These are phyloP conservation scores for Sporobolomyces phaffii DNA, from an alignment of 768 basidiomycete genomes.

Conservation along the genomic window DNA sequence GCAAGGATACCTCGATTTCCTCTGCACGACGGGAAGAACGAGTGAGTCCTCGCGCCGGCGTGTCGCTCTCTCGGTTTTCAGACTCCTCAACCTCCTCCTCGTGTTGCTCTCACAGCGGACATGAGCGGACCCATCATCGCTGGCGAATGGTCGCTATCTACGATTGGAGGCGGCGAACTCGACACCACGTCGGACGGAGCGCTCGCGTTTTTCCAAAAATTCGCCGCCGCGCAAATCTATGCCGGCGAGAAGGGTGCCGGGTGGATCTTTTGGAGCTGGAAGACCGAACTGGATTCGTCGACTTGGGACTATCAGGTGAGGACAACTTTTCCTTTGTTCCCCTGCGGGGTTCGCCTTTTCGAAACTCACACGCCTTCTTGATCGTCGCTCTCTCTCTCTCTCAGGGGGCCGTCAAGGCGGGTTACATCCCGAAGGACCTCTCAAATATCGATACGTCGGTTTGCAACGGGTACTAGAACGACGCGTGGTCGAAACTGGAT, in stretches of 20 bases:
- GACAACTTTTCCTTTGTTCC: no score
- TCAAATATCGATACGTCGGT: background rate
- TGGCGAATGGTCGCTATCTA: slow-evolving; percentile 6
- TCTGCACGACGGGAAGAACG: slow-evolving; percentile 5
- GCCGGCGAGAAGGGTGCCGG: slow-evolving; percentile 16
- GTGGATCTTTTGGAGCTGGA: slow-evolving; percentile 11
- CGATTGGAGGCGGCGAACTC: slow-evolving; percentile 18
- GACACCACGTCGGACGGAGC: background rate
- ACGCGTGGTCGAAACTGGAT: no score
- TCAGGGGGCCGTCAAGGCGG: slow-evolving; percentile 1
- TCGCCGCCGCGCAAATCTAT: background rate
- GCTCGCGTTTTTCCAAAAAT: slow-evolving; percentile 4
- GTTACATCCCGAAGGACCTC: slow-evolving; percentile 8
- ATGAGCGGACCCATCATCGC: background rate
- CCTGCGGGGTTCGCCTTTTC: no score
- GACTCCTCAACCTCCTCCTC: no score
- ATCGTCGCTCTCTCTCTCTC: no score
- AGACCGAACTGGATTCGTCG: background rate
- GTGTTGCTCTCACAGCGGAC: background rate
- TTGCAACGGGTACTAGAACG: background rate
- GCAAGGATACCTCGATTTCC: slow-evolving; percentile 7
- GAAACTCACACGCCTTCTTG: background rate
- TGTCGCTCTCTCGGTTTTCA: no score
- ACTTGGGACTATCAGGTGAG: slow-evolving; percentile 3
- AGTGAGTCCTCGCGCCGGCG: no score